Conservation (phyloP, 1,284 basidiomycete genomes). For the Serendipita sp. region DNA sequence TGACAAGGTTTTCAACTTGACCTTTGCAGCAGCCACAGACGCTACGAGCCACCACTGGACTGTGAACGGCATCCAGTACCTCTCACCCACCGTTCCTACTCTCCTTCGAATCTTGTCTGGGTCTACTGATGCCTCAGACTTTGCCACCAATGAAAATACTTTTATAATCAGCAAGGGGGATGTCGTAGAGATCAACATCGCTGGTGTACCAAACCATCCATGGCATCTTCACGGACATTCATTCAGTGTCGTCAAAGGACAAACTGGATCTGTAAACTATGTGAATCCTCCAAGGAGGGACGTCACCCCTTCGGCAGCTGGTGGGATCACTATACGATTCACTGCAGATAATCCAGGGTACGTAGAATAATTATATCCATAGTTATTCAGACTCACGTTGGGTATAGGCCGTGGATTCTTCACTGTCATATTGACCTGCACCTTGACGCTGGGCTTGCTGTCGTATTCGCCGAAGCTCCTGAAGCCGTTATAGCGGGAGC, state of each 20-base stretch:
- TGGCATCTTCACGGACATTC: conserved; percentile 12
- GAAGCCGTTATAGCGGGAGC: neutral
- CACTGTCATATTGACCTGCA: conserved; percentile 18
- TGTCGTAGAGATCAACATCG: conserved; percentile 5
- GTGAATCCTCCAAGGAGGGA: conserved; percentile 28
- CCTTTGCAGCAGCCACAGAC: conserved; percentile 11
- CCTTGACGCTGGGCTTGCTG: conserved; percentile 17
- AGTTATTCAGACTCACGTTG: no score
- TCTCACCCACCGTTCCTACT: conserved; percentile 21
- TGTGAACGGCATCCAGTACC: conserved; percentile 20
- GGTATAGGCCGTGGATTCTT: neutral
- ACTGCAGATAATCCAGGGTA: conserved; percentile 28
- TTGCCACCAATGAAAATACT: conserved; percentile 16
- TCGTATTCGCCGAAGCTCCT: neutral
- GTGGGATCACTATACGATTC: conserved; percentile 30
- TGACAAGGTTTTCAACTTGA: conserved; percentile 22
- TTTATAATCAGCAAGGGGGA: conserved; percentile 9
- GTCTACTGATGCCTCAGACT: conserved; percentile 15
- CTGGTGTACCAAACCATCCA: conserved; percentile 9
- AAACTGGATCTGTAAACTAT: conserved; percentile 10
- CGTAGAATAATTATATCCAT: no score
- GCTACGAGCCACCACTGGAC: conserved; percentile 15
- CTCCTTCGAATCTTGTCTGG: conserved; percentile 25
- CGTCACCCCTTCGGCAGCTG: conserved; percentile 21
- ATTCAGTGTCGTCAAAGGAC: conserved; percentile 12